Base-by-base conservation (phyloP, 2,329 filamentous ascomycete genomes). In the Trichoderma sp. region DNA sequence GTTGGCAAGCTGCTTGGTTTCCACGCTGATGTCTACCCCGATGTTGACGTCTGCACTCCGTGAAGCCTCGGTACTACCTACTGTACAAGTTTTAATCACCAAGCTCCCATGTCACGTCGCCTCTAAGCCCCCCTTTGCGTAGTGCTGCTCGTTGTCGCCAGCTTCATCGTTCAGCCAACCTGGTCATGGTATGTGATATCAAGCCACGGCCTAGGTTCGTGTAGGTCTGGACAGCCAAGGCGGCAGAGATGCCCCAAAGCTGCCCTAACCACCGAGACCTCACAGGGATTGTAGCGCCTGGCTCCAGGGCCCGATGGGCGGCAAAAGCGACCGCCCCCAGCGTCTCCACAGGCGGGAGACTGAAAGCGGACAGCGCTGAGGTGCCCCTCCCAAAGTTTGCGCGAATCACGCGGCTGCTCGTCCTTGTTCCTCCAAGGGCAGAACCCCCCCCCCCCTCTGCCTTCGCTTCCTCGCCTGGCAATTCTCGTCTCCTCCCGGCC, bases 341-440 rank as follows among this genome's bases (percentile, higher is more conserved):
- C 59, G 48, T 34, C 62, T 64, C 63, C 63, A 65, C 63, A 21
- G 41, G 61, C 60, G 51, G 51, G 60, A 39, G 34, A 39, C 34
- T 39, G 34, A 54, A 63, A 58, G 63, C 63, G 63, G 56, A 52
- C 64, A 63, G 44, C 30, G 39, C 55, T 65, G 63, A 39, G 34
- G 10, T 51, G 48, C 64, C 64, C 64, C 64, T 66, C 64, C 64
- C 52, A 62, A 63, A 57, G 61, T 59, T 48, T 64, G 65, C 65
- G 61, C 65, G 65, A 66, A 64, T 66, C 65, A 66, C 65, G 60
- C 44, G 65, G 65, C 45, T 51, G 54, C 47, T 62, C 45, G 60
- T 45, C 65, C 54, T 66, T 66, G 64, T 26, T 51, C 59, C 41
- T 58, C 47, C 45, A 64, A 66, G 65, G 65, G 64, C 47, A 65